Conservation (phyloP, 2,329 filamentous ascomycete genomes). For the Chrysosporium keratinophilum region DNA sequence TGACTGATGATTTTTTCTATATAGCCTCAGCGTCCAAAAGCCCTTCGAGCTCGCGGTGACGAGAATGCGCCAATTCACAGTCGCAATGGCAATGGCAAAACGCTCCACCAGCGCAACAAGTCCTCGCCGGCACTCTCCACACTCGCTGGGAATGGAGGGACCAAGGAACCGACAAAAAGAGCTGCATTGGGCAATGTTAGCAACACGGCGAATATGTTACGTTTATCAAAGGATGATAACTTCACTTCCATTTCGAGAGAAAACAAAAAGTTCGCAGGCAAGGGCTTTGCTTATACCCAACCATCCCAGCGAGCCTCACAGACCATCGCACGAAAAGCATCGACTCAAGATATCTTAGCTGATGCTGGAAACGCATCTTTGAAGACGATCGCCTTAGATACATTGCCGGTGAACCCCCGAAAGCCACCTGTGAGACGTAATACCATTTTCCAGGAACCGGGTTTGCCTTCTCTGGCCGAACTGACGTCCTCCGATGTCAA, state of each 20-base stretch:
- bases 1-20: background rate
- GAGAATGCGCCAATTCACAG: conserved; percentile 53
- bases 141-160: conserved; percentile 36
- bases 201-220: conserved; percentile 46
- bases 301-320: conserved; percentile 50
- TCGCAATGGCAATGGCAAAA: conserved; percentile 43
- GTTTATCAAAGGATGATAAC: conserved; percentile 45
- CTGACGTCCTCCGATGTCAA: conserved; percentile 15
- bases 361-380: background rate
- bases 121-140: conserved; percentile 56
- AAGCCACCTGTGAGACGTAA: conserved; percentile 46
- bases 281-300: conserved; percentile 40
- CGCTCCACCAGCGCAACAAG: conserved; percentile 71
- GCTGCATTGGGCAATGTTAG: conserved; percentile 74
- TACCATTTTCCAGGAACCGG: conserved; percentile 45
- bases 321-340: background rate
- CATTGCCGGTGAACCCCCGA: conserved; percentile 27
- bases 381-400: conserved; percentile 17
- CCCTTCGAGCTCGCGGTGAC: conserved; percentile 52
- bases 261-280: conserved; percentile 26
- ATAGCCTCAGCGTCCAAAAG: conserved; percentile 61
- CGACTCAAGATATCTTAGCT: background rate
- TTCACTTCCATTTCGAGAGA: conserved; percentile 42
- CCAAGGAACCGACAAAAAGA: conserved; percentile 60
- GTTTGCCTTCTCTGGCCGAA: conserved; percentile 28